Conservation (phyloP, 2,329 filamentous ascomycete species). For the Xylariaceae sp. region DNA sequence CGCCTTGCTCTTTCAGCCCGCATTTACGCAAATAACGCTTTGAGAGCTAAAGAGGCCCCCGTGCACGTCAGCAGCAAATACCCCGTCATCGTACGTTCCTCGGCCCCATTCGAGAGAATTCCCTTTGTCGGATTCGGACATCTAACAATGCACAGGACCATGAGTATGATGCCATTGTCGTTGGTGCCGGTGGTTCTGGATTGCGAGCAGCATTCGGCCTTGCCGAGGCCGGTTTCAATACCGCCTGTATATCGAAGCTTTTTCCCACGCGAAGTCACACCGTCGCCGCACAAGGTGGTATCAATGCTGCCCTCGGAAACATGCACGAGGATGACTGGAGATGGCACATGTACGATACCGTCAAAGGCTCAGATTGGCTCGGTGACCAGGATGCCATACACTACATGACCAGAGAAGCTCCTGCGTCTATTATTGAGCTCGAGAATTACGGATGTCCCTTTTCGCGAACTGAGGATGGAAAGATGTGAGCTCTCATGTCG, state of each 20-base stretch:
- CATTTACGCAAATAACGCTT: conserved; percentile 79
- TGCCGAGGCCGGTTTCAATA: conserved; percentile 85
- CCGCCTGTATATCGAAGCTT: conserved; percentile 81
- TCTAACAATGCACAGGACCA: conserved; percentile 63
- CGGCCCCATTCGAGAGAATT: not conserved
- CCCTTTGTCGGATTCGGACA: conserved; percentile 5
- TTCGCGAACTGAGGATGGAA: conserved; percentile 91
- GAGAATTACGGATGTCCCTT: conserved; percentile 98
- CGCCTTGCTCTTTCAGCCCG: conserved; percentile 52
- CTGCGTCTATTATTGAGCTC: conserved; percentile 85
- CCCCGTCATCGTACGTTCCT: conserved; percentile 74
- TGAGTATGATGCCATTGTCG: conserved; percentile 96
- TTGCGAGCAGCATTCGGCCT: conserved; percentile 81
- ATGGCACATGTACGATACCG: conserved; percentile 99
- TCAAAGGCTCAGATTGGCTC: conserved; percentile 96
- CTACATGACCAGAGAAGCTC: conserved; percentile 96
- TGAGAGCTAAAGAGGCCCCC: conserved; percentile 90
- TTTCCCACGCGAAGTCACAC: conserved; percentile 85
- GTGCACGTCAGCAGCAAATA: conserved; percentile 86
- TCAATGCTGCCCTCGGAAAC: conserved; percentile 86
- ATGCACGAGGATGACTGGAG: conserved; percentile 99
- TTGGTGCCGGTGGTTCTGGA: conserved; percentile 78
- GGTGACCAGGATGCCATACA: conserved; percentile 97
- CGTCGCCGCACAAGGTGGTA: conserved; percentile 76
- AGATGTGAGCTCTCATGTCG: conserved; percentile 55